Percentiles rank a stretch among this genome's conserved stretches.
These are phyloP conservation scores for Rhizopus delemar DNA, from an alignment of 371 early-diverging fungal species.

Conservation along the genomic window DNA sequence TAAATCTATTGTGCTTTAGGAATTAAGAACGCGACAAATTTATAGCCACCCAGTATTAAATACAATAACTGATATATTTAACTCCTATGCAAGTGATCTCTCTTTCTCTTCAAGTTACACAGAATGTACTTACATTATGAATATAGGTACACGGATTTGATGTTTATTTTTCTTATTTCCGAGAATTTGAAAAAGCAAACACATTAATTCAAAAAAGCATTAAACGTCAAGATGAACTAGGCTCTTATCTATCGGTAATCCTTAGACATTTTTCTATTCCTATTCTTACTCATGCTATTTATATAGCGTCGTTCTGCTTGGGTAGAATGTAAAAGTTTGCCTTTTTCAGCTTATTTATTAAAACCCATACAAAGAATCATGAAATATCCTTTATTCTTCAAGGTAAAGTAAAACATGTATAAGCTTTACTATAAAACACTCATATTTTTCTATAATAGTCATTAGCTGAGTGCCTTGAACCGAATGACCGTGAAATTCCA, in stretches of 20 bases:
- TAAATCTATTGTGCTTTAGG: slow-evolving; percentile 11
- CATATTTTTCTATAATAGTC: slow-evolving; percentile 2
- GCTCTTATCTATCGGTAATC: slow-evolving; percentile 33
- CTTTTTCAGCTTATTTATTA: slow-evolving; percentile 40
- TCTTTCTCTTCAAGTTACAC: background rate
- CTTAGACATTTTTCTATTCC: background rate
- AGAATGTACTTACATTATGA: too few relatives aligned
- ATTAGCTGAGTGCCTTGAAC: slow-evolving; percentile 15
- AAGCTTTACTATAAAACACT: background rate
- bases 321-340: slow-evolving; percentile 38
- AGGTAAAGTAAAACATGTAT: slow-evolving; percentile 16
- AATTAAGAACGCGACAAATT: slow-evolving; percentile 27
- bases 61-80: slow-evolving; percentile 34
- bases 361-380: slow-evolving; percentile 47
- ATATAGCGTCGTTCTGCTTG: slow-evolving; percentile 32
- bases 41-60: slow-evolving; percentile 21
- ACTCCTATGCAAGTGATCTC: slow-evolving; percentile 24
- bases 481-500: slow-evolving; percentile 1
- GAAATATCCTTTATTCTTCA: slow-evolving; percentile 50
- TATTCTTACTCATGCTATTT: background rate
- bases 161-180: slow-evolving; percentile 30
- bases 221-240: slow-evolving; percentile 26
- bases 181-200: slow-evolving; percentile 41
- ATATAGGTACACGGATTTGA: slow-evolving; percentile 16
- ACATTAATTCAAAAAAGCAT: slow-evolving; percentile 29